Percentiles rank a stretch among this genome's conserved stretches.
Evolutionary conservation across 176 grass and related monocot genomes (phyloP).

Genomic region (Zea luxurians): DNA sequence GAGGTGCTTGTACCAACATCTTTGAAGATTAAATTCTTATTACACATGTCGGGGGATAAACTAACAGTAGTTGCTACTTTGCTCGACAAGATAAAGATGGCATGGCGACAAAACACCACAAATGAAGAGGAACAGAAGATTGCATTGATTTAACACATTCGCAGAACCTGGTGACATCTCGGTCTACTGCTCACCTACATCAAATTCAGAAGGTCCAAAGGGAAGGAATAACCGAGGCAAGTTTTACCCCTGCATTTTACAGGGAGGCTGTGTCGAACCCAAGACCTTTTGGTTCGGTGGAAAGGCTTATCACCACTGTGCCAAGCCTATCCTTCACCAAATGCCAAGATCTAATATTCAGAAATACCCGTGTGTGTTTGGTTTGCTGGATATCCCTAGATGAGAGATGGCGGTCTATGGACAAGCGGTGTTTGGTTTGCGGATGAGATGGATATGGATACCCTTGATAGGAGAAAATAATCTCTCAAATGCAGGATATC

Average conservation of each 20-base stretch:
- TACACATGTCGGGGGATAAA: not conserved
- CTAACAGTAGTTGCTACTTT: not conserved
- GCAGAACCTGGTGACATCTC: not conserved
- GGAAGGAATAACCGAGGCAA: too few relatives aligned
- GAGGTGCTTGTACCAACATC: not conserved
- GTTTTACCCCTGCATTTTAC: too few relatives aligned
- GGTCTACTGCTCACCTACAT: slow-evolving; percentile 3
- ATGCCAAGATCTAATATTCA: not conserved
- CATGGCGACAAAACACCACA: not conserved
- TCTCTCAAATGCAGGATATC: too few relatives aligned
- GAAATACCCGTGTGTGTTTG: not conserved
- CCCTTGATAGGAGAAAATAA: too few relatives aligned
- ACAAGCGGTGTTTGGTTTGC: too few relatives aligned
- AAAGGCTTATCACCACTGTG: too few relatives aligned
- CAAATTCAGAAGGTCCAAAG: not conserved
- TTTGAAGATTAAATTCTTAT: not conserved
- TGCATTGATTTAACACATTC: slow-evolving; percentile 1
- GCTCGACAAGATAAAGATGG: slow-evolving; percentile 1
- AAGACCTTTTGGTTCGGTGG: too few relatives aligned
- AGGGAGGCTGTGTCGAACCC: too few relatives aligned
- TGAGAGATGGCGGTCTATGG: too few relatives aligned
- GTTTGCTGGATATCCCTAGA: too few relatives aligned
- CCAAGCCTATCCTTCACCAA: not conserved
- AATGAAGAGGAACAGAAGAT: not conserved
- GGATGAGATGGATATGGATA: too few relatives aligned